Evolutionary conservation across 192 early-diverging fungal genomes (phyloP).

Genomic region (Phlyctochytrium arcticum): DNA sequence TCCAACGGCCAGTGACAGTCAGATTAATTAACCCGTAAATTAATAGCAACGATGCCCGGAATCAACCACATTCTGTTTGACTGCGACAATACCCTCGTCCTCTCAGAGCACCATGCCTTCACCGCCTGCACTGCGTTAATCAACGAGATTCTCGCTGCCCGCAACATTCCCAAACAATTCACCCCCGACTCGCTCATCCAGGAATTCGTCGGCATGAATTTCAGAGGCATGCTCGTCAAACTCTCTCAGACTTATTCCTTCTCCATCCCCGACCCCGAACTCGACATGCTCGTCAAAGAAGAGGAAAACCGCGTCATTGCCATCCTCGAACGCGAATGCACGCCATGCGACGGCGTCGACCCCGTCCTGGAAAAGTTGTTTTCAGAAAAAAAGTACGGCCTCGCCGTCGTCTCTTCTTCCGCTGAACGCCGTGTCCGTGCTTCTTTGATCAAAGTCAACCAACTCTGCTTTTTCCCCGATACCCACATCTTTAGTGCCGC

Average conservation of each 20-base stretch:
- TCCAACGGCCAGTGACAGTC: too few species aligned
- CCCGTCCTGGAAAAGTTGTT: conserved; percentile 3
- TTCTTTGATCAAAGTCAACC: not conserved
- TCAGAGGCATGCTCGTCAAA: conserved; percentile 9
- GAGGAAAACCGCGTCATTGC: conserved; percentile 1
- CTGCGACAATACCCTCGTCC: conserved; percentile 8
- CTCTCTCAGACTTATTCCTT: not conserved
- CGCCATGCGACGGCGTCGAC: conserved; percentile 2
- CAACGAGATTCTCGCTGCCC: conserved; percentile 8
- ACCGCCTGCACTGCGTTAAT: not conserved
- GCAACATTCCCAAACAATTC: not conserved
- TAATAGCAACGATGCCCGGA: too few species aligned
- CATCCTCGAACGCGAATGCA: not conserved
- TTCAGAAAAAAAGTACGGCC: not conserved
- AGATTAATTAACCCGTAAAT: too few species aligned
- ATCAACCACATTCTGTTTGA: conserved; percentile 6
- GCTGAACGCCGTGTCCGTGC: conserved; percentile 1
- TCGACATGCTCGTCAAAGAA: not conserved
- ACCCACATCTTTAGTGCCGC: conserved; percentile 13
- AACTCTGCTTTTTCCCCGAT: not conserved
- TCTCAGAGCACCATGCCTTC: conserved; percentile 12
- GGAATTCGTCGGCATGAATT: conserved; percentile 15
- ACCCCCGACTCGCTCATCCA: not conserved
- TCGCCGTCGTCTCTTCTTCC: conserved; percentile 12
- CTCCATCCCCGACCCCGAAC: not conserved